Base-by-base conservation (phyloP, 2,329 filamentous ascomycete genomes). In the Sclerotinia sclerotiorum region DNA sequence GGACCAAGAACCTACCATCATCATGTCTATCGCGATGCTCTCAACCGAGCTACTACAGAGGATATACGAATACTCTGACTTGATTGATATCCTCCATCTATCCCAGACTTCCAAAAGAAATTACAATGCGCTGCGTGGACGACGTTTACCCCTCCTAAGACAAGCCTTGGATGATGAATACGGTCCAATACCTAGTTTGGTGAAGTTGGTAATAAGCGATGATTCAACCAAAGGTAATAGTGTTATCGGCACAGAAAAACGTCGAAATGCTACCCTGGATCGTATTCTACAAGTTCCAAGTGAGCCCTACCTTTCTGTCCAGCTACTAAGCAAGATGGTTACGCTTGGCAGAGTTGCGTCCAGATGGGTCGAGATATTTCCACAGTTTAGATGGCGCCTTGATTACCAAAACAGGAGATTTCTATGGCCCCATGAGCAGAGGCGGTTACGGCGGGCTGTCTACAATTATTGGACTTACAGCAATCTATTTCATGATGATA, bases 381-480 rank as follows among this genome's bases (percentile, higher is more conserved):
- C 76, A 15, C 74, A 73, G 57, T 70, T 77, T 11, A 71, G 74
- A 48, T 78, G 76, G 76, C 72, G 76, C 7, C 69, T 73, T 29
- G 73, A 72, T 19, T 76, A 73, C 5, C 72, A 75, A 24, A 73
- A 76, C 64, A 72, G 76, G 21, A 74, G 76, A 21, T 68, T 77
- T 17, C 72, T 78, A 39, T 66, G 68, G 24, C 48, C 57, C 1
- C 70, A 74, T 49, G 76, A 78, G 68, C 73, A 73, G 49, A 62
- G 72, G 27, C 72, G 75, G 17, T 65, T 78, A 24, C 71, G 75
- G 17, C 48, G 66, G 64, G 76, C 76, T 5, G 71, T 78, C 39
- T 78, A 78, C 65, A 72, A 73, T 32, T 73, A 74, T 55, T 78
- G 76, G 76, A 76, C 72, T 21, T 78, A 78, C 46, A 73, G 74